These are phyloP conservation scores for Trypanosomatidae sp. DNA, from an alignment of 208 protist genomes.

Conservation along the genomic window DNA sequence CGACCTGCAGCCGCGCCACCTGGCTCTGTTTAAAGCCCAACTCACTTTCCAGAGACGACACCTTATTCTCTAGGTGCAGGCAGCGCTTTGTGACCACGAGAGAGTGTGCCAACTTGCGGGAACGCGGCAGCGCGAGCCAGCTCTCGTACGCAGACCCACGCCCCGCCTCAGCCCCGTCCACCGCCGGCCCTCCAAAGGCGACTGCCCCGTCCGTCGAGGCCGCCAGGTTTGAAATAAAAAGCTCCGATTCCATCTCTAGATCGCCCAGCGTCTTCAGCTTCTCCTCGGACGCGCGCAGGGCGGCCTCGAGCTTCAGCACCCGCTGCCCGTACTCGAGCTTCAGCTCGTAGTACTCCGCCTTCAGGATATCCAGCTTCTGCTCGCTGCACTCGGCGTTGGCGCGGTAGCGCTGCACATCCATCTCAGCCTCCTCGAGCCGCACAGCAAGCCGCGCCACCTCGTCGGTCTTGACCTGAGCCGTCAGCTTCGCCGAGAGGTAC, in stretches of 20 bases:
- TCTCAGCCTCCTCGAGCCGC: conserved; percentile 77
- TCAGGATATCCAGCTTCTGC: conserved; percentile 90
- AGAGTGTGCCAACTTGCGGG: conserved; percentile 75
- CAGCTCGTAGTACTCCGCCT: conserved; percentile 89
- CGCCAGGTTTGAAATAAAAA: conserved; percentile 84
- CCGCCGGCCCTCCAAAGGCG: neutral
- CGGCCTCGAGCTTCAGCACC: conserved; percentile 70
- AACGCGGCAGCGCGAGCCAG: conserved; percentile 69
- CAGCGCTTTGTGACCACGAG: conserved; percentile 87
- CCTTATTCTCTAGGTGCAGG: conserved; percentile 83
- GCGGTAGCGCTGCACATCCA: conserved; percentile 75
- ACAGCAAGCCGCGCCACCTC: conserved; percentile 78
- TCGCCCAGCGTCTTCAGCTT: conserved; percentile 83
- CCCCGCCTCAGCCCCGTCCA: neutral
- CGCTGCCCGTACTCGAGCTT: conserved; percentile 85
- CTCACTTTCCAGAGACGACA: conserved; percentile 60
- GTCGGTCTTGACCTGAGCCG: conserved; percentile 79
- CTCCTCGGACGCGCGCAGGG: conserved; percentile 70
- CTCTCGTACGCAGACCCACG: conserved; percentile 41
- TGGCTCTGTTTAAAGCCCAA: conserved; percentile 71
- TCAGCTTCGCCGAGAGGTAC: conserved; percentile 77
- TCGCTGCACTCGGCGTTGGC: conserved; percentile 81
- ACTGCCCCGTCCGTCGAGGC: conserved; percentile 30
- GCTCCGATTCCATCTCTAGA: conserved; percentile 81
- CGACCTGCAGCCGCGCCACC: conserved; percentile 66